phyloP scores from a whole-genome alignment of 1,284 basidiomycete species.

The Ganoderma boninense region DNA sequence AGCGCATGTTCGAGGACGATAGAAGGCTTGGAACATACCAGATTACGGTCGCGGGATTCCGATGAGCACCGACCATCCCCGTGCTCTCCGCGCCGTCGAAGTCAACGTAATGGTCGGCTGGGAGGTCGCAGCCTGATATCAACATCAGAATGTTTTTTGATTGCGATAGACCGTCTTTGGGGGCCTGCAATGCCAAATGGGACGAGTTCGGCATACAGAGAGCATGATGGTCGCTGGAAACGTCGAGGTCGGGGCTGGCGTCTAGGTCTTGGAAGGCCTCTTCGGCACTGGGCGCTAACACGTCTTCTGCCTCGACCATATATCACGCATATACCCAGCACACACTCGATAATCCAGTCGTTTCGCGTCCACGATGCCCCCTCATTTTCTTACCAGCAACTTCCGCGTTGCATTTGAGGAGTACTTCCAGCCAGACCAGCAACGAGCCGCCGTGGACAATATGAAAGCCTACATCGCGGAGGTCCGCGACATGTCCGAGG shows the following conservation, averaged over 20 bases:
- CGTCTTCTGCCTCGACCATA: background rate
- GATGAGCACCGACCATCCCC: background rate
- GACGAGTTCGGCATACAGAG: background rate
- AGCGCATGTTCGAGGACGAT: conserved; percentile 14
- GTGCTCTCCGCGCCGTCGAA: background rate
- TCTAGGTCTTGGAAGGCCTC: background rate
- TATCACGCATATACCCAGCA: background rate
- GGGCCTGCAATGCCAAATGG: too few species aligned
- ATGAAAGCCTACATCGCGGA: conserved; percentile 33
- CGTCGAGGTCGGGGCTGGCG: background rate
- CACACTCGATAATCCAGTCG: background rate
- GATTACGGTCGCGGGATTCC: background rate
- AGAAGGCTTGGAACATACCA: background rate
- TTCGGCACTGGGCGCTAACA: background rate
- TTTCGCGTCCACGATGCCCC: conserved; percentile 19
- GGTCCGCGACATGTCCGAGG: conserved; percentile 34
- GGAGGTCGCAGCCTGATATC: background rate
- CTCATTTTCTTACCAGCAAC: conserved; percentile 34
- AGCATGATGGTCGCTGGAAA: background rate
- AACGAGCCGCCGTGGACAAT: conserved; percentile 33
- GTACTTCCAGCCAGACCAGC: conserved; percentile 30
- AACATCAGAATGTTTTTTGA: background rate
- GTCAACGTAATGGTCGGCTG: background rate
- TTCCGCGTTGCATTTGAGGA: conserved; percentile 37
- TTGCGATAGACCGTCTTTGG: background rate